phyloP scores from a whole-genome alignment of 2,329 filamentous ascomycete species.

The Pyricularia sp. region DNA sequence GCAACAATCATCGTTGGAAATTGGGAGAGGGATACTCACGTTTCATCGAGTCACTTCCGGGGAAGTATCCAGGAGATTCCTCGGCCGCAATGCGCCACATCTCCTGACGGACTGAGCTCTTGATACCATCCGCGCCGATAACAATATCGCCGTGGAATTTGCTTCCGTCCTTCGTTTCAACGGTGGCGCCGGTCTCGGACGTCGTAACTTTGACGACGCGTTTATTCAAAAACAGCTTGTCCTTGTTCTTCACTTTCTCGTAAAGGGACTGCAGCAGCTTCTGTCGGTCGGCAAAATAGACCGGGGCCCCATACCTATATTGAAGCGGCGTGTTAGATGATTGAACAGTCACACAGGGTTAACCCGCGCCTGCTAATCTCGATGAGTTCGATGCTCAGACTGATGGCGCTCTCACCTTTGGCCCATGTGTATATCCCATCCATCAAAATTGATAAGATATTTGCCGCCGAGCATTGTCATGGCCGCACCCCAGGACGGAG shows the following conservation, averaged over 20 bases:
- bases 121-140: conserved; percentile 29
- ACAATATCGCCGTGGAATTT: conserved; percentile 22
- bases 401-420: background rate
- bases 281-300: conserved; percentile 20
- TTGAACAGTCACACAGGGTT: too few species aligned
- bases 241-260: conserved; percentile 21
- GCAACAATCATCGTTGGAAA: too few species aligned
- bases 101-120: conserved; percentile 18
- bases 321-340: background rate
- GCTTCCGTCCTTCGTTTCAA: conserved; percentile 20
- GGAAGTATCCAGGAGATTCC: conserved; percentile 8
- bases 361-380: too few species aligned
- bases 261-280: conserved; percentile 23
- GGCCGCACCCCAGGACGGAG: background rate
- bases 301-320: background rate
- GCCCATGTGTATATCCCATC: background rate
- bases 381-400: background rate
- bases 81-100: conserved; percentile 9
- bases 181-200: conserved; percentile 16
- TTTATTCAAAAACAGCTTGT: conserved; percentile 19
- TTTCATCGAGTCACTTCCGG: conserved; percentile 5
- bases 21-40: background rate
- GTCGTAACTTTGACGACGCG: conserved; percentile 18
- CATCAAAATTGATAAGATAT: background rate
- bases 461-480: background rate